Base-by-base conservation (phyloP, 2,329 filamentous ascomycete species). In the Juglanconis oblonga region DNA sequence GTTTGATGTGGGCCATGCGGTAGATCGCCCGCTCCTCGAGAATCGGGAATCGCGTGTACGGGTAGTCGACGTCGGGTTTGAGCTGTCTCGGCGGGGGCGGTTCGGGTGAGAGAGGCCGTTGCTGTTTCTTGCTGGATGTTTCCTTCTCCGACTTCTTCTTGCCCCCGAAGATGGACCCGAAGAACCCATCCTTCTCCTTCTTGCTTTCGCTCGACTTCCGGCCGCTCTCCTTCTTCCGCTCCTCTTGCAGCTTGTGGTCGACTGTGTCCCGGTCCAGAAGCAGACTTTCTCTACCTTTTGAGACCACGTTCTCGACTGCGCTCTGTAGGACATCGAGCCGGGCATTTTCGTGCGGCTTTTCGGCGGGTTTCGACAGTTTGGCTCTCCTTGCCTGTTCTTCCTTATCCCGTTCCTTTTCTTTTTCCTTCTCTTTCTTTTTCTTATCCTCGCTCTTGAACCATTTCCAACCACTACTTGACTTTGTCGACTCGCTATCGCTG, bases 1-100 rank as follows among this genome's bases (percentile, higher is more conserved):
- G 85, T 75, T 99, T 99, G 77, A 98, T 96, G 72, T 99, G 95
- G 17, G 95, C 95, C 91, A 99, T 97, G 63, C 95, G 87, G 75
- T 99, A 99, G 62, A 99, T 99, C 24, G 95, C 95, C 61, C 95
- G 85, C 77, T 99, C 95, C 74, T 98, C 94, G 57, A 97, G 80
- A 57, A 99, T 94, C 11, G 92, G 92, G 70, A 98, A 99, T 48
- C 95, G 84, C 1, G 92, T 95, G 91, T 95, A 99, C 67, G 92
- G 91, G 75, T 97, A 99, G 74, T 98, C 94, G 64, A 97, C 83
- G 70, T 98, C 94, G 4, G 95, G 89, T 65, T 87, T 88, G 57
- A 96, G 78, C 40, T 88, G 82, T 54, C 89, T 87, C 64, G 86
- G 52, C 13, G 62, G 86, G 1, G 83, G 79, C 11, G 88, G 88